A percentile compares a stretch with the other conserved stretches of the same genome.
Conservation (phyloP, 331 rosid species). For the Malus hybrid region DNA sequence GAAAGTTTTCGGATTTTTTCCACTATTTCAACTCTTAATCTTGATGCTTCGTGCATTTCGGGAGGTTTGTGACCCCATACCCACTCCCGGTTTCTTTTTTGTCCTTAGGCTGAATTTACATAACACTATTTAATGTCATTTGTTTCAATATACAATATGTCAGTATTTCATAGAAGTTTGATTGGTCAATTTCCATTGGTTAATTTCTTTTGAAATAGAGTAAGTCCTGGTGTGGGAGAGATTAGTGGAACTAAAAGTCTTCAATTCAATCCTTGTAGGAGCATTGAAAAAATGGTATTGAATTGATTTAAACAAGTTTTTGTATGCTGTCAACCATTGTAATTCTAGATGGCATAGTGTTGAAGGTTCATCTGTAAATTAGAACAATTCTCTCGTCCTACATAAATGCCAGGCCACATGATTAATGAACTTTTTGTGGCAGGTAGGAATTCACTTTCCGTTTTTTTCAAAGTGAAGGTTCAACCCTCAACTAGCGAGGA, state of each 20-base stretch:
- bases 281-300: not conserved
- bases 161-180: not conserved
- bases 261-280: not conserved
- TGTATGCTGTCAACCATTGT: not conserved
- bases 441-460: constrained; percentile 59
- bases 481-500: constrained; percentile 50
- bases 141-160: not conserved
- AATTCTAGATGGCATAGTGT: not conserved
- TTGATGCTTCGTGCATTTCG: constrained; percentile 37
- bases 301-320: not conserved
- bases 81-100: not conserved
- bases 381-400: not conserved
- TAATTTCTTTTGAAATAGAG: not conserved
- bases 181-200: not conserved
- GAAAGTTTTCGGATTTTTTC: constrained; percentile 74
- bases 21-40: constrained; percentile 57
- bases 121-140: not conserved
- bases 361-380: not conserved
- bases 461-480: constrained; percentile 72
- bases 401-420: not conserved
- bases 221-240: not conserved
- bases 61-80: constrained; percentile 36
- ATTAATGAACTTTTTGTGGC: constrained; percentile 4
- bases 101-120: not conserved
- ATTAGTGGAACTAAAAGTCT: not conserved